Conservation (phyloP, 2,329 filamentous ascomycete genomes). For the Colletotrichum spaethianum region DNA sequence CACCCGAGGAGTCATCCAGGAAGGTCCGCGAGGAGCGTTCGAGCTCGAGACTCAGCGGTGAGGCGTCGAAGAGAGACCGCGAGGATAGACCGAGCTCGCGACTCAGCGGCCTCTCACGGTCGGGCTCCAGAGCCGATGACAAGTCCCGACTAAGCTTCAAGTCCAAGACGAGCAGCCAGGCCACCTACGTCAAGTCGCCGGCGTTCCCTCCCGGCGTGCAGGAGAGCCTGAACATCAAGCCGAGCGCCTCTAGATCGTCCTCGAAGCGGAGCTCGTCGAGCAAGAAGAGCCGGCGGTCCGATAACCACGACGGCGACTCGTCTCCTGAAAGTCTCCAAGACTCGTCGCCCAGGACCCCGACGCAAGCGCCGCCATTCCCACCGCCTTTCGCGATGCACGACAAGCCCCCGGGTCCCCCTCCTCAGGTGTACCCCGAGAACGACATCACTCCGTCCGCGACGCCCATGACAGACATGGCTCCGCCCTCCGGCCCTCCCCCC, state of each 20-base stretch:
- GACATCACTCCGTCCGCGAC: slow-evolving; percentile 56
- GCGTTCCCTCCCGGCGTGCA: slow-evolving; percentile 45
- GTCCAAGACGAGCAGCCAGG: slow-evolving; percentile 72
- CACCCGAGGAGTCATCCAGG: slow-evolving; percentile 44
- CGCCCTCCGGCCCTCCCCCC: slow-evolving; percentile 62
- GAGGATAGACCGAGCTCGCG: slow-evolving; percentile 60
- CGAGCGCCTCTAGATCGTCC: slow-evolving; percentile 42
- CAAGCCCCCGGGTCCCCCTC: slow-evolving; percentile 54
- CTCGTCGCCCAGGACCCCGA: slow-evolving; percentile 75
- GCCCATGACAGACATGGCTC: slow-evolving; percentile 54
- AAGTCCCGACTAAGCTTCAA: slow-evolving; percentile 67
- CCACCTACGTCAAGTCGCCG: slow-evolving; percentile 64
- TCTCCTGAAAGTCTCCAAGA: slow-evolving; percentile 63
- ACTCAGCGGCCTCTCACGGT: slow-evolving; percentile 59
- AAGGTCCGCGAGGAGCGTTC: slow-evolving; percentile 52
- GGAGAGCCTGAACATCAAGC: slow-evolving; percentile 45
- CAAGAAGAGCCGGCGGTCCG: slow-evolving; percentile 51
- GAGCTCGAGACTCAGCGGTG: slow-evolving; percentile 60
- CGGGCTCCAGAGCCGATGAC: slow-evolving; percentile 63
- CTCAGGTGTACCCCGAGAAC: slow-evolving; percentile 54
- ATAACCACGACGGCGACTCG: slow-evolving; percentile 61
- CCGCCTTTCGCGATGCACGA: slow-evolving; percentile 57
- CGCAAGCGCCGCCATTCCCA: slow-evolving; percentile 65
- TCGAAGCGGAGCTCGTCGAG: slow-evolving; percentile 50
- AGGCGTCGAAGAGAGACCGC: slow-evolving; percentile 41